phyloP scores from a whole-genome alignment of 108 stramenopile genomes.

The Nannochloropsis salina region DNA sequence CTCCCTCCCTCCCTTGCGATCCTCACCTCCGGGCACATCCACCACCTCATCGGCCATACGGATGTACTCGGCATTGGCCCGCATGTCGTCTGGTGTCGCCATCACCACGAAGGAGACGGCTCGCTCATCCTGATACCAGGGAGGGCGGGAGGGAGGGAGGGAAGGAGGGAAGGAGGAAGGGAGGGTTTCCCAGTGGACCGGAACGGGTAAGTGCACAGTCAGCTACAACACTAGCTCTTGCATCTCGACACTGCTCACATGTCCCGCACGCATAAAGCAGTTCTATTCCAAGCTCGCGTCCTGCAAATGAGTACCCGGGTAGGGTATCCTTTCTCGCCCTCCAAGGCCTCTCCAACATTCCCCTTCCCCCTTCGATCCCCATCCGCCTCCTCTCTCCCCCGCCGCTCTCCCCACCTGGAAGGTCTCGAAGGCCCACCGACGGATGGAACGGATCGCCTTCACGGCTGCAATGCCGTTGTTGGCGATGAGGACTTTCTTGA shows the following conservation, averaged over 20 bases:
- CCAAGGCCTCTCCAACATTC: background rate
- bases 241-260: too few species aligned
- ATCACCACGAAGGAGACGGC: slow-evolving; percentile 94
- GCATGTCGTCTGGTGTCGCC: slow-evolving; percentile 90
- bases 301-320: too few species aligned
- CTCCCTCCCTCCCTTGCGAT: background rate
- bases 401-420: slow-evolving; percentile 34
- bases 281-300: too few species aligned
- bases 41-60: slow-evolving; percentile 98
- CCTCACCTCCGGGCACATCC: slow-evolving; percentile 89
- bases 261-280: too few species aligned
- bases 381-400: background rate
- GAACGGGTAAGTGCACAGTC: background rate
- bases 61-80: slow-evolving; percentile 98
- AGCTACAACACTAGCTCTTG: too few species aligned
- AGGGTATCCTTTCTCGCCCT: too few species aligned
- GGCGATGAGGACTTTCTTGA: slow-evolving; percentile 60
- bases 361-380: background rate
- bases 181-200: background rate
- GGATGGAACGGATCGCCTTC: slow-evolving; percentile 92
- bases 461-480: slow-evolving; percentile 83
- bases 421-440: slow-evolving; percentile 64
- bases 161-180: slow-evolving; percentile 22
- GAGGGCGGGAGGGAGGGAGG: background rate
- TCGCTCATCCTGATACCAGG: slow-evolving; percentile 62